Percentiles rank a stretch among this genome's conserved stretches.
Evolutionary conservation across 306 rosid species (phyloP).

Genomic region (Fagus crenata): DNA sequence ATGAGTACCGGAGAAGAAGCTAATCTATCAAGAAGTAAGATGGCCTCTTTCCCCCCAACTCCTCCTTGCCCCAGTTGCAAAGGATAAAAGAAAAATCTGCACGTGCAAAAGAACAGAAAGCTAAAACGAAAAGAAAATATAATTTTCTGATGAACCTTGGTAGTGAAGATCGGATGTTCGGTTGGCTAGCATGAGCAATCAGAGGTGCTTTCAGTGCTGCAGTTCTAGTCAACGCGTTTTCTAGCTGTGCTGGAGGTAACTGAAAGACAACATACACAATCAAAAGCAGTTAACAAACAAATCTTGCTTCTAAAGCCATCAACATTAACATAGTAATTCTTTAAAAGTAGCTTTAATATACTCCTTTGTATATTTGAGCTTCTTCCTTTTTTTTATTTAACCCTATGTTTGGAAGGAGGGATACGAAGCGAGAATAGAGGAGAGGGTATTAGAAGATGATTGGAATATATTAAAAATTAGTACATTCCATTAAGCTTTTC

Average conservation of each 20-base stretch:
- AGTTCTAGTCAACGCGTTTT: slow-evolving; percentile 70
- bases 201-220: slow-evolving; percentile 75
- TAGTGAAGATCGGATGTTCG: slow-evolving; percentile 71
- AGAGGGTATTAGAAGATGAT: too few species aligned
- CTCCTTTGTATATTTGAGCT: too few species aligned
- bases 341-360: too few species aligned
- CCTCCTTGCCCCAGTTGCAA: background rate
- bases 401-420: too few species aligned
- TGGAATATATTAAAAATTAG: too few species aligned
- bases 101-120: background rate
- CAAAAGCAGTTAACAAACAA: slow-evolving; percentile 22
- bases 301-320: background rate
- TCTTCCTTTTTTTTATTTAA: too few species aligned
- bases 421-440: too few species aligned
- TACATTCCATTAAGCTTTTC: too few species aligned
- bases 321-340: background rate
- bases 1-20: background rate
- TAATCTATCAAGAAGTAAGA: background rate
- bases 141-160: slow-evolving; percentile 64
- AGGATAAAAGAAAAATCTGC: background rate
- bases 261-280: slow-evolving; percentile 40
- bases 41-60: background rate
- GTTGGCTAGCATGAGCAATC: slow-evolving; percentile 76
- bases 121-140: slow-evolving; percentile 1
- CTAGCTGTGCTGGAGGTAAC: slow-evolving; percentile 91